Evolutionary conservation across 2,329 filamentous ascomycete genomes (phyloP).

Genomic region (Trichoderma arundinaceum): DNA sequence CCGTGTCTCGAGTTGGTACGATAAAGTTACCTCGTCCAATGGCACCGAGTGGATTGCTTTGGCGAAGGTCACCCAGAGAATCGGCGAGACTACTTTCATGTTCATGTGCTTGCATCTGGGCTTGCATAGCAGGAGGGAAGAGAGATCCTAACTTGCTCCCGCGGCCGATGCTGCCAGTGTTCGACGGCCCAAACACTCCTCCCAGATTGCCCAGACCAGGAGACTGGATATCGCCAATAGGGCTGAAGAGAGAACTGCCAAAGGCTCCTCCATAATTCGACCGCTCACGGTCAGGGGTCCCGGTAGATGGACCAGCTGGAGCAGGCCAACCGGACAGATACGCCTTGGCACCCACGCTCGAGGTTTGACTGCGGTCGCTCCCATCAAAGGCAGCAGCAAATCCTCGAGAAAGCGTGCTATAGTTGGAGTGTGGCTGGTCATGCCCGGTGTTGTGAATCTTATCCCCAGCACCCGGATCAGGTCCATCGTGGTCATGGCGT

Average conservation of each 20-base stretch:
- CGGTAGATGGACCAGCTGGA: constrained; percentile 61
- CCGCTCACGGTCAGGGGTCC: constrained; percentile 71
- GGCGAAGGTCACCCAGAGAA: constrained; percentile 63
- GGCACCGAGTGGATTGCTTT: constrained; percentile 66
- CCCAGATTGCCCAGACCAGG: constrained; percentile 71
- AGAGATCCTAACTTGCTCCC: constrained; percentile 84
- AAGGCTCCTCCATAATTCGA: constrained; percentile 64
- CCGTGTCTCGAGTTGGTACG: constrained; percentile 60
- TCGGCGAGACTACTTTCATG: constrained; percentile 66
- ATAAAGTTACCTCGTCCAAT: constrained; percentile 68
- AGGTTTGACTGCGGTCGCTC: constrained; percentile 91
- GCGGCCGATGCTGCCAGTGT: constrained; percentile 71
- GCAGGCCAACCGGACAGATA: constrained; percentile 72
- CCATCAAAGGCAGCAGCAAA: constrained; percentile 65
- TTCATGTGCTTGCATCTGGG: constrained; percentile 80
- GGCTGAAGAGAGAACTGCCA: constrained; percentile 80
- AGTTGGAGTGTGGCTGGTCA: constrained; percentile 53
- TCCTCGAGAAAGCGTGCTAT: constrained; percentile 60
- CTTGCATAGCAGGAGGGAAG: constrained; percentile 88
- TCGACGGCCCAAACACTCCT: constrained; percentile 70
- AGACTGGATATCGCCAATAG: constrained; percentile 78
- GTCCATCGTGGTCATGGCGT: constrained; percentile 68
- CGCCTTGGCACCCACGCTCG: constrained; percentile 79
- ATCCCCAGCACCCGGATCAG: constrained; percentile 58
- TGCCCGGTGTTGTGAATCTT: constrained; percentile 51